Percentiles rank a stretch among this genome's conserved stretches.
phyloP scores from a whole-genome alignment of 352 stramenopile genomes.

The Phytopythium delawarense region DNA sequence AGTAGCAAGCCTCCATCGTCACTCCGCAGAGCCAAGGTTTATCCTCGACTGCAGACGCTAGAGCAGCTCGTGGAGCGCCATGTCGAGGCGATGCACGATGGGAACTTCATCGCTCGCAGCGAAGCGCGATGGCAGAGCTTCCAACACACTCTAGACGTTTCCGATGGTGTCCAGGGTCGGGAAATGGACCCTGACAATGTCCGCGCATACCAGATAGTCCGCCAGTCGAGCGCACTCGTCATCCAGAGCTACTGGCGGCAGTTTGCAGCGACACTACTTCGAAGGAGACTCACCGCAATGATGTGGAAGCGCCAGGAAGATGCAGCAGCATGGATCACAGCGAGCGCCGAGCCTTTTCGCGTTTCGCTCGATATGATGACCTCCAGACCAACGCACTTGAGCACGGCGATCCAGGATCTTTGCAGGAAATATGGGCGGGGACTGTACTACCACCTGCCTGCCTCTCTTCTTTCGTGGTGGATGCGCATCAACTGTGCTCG shows the following conservation, averaged over 20 bases:
- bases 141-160: background rate
- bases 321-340: slow-evolving; percentile 37
- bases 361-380: background rate
- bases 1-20: background rate
- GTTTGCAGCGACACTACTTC: slow-evolving; percentile 20
- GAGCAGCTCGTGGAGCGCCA: slow-evolving; percentile 34
- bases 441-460: slow-evolving; percentile 28
- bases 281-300: slow-evolving; percentile 11
- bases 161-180: background rate
- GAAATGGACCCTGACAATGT: slow-evolving; percentile 12
- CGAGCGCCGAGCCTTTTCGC: slow-evolving; percentile 12
- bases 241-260: slow-evolving; percentile 46
- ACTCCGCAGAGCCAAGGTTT: slow-evolving; percentile 11
- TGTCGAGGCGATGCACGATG: slow-evolving; percentile 28
- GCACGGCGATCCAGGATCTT: background rate
- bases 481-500: slow-evolving; percentile 26
- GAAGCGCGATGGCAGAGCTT: slow-evolving; percentile 34
- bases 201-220: slow-evolving; percentile 17
- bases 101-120: slow-evolving; percentile 45
- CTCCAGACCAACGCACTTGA: background rate
- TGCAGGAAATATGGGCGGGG: background rate
- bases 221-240: slow-evolving; percentile 36
- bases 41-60: slow-evolving; percentile 44
- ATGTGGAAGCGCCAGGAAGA: slow-evolving; percentile 42
- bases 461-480: slow-evolving; percentile 36